These are phyloP conservation scores for Echeveria elegans DNA, from an alignment of 164 flowering plant genomes.

Conservation along the genomic window DNA sequence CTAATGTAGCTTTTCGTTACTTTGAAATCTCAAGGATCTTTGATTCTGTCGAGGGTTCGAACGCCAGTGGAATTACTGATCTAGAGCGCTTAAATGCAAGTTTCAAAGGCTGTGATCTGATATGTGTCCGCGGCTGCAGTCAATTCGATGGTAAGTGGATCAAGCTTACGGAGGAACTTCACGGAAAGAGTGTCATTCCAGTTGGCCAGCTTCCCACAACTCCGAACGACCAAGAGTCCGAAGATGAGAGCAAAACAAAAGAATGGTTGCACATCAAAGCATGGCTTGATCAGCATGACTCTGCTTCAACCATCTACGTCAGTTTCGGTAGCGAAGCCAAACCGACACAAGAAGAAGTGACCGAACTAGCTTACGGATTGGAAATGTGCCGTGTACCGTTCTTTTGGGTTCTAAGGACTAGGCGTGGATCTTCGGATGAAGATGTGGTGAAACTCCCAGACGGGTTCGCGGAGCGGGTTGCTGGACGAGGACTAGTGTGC, in stretches of 20 bases:
- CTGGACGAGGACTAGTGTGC: conserved; percentile 16
- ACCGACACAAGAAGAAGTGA: conserved; percentile 18
- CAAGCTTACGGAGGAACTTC: conserved; percentile 9
- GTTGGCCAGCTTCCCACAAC: conserved; percentile 32
- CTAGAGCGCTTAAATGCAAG: neutral
- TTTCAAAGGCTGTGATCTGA: conserved; percentile 6
- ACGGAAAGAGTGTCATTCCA: conserved; percentile 27
- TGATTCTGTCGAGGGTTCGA: neutral
- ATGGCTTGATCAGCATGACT: conserved; percentile 36
- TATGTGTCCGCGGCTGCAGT: conserved; percentile 19
- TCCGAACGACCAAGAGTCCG: neutral
- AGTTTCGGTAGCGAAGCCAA: conserved; percentile 36
- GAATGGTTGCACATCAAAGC: conserved; percentile 12
- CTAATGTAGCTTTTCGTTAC: neutral
- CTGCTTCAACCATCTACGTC: conserved; percentile 22
- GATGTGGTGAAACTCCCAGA: conserved; percentile 8
- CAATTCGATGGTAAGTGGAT: conserved; percentile 30
- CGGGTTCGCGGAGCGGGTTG: conserved; percentile 13
- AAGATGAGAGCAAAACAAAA: neutral
- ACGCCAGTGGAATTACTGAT: neutral
- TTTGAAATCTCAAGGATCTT: neutral
- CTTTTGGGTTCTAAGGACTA: conserved; percentile 28
- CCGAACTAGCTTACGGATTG: conserved; percentile 27
- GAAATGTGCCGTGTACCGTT: conserved; percentile 24
- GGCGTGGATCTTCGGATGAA: conserved; percentile 1